Conservation (phyloP, 805 yeast species). For the Ogataea trehalophila region DNA sequence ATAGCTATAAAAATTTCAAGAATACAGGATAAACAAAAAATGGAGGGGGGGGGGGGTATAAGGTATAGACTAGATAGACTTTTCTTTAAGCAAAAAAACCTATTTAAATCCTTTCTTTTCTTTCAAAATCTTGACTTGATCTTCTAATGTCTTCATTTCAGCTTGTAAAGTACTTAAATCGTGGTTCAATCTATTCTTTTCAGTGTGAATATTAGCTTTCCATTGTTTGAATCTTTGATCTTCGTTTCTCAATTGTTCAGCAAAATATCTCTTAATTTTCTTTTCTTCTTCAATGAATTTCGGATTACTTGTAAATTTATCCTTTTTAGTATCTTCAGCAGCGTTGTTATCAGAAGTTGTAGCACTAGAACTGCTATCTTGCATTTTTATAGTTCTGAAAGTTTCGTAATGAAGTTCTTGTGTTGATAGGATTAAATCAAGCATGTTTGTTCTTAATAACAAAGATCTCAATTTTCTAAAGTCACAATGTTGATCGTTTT, state of each 20-base stretch:
- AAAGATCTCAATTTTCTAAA: slow-evolving; percentile 76
- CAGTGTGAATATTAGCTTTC: slow-evolving; percentile 95
- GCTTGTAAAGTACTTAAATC: slow-evolving; percentile 88
- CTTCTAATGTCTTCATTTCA: slow-evolving; percentile 69
- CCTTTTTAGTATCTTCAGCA: slow-evolving; percentile 26
- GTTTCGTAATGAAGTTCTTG: slow-evolving; percentile 78
- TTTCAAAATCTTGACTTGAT: slow-evolving; percentile 62
- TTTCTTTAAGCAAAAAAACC: not conserved
- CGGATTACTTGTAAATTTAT: slow-evolving; percentile 60
- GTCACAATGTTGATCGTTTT: slow-evolving; percentile 81
- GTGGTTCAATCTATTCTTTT: slow-evolving; percentile 88
- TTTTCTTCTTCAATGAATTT: slow-evolving; percentile 96
- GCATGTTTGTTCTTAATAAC: slow-evolving; percentile 75
- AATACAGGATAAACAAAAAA: slow-evolving; percentile 1
- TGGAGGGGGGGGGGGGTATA: no score
- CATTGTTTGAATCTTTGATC: slow-evolving; percentile 97
- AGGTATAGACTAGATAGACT: no score
- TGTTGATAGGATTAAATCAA: slow-evolving; percentile 75
- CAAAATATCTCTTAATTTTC: slow-evolving; percentile 86
- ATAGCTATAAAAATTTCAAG: not conserved
- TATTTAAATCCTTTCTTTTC: slow-evolving; percentile 42
- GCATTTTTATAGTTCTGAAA: slow-evolving; percentile 70
- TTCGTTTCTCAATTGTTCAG: slow-evolving; percentile 94
- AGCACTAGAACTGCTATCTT: slow-evolving; percentile 25
- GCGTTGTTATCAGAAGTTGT: not conserved